Evolutionary conservation across 768 basidiomycete species (phyloP).

Genomic region (Udeniomyces megalosporus): DNA sequence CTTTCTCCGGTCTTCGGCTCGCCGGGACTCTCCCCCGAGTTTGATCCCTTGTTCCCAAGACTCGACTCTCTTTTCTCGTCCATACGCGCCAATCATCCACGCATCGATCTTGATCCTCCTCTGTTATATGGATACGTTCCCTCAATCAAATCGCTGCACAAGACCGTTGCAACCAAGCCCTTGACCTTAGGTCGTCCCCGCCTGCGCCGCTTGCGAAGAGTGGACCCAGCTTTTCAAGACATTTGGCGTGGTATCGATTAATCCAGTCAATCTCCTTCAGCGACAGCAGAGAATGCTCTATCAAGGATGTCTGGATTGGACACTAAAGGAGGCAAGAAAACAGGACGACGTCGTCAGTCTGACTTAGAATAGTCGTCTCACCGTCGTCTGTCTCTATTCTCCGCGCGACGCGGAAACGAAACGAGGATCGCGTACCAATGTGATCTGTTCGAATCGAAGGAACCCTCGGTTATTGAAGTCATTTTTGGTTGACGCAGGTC

Average conservation of each 20-base stretch:
- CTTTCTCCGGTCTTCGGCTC: too few relatives aligned
- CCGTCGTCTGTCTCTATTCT: neutral
- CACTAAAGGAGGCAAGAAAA: conserved; percentile 24
- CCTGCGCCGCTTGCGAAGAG: too few relatives aligned
- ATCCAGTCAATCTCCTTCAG: conserved; percentile 79
- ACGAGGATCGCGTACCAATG: conserved; percentile 45
- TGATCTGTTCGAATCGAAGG: conserved; percentile 69
- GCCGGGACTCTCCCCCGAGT: too few relatives aligned
- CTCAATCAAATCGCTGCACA: conserved; percentile 20
- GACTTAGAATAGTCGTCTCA: neutral
- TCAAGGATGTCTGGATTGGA: conserved; percentile 81
- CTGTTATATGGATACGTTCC: too few relatives aligned
- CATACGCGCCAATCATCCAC: too few relatives aligned
- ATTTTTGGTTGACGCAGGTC: conserved; percentile 50
- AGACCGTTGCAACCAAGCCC: conserved; percentile 29
- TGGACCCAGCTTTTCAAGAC: conserved; percentile 54
- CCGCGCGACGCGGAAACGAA: neutral
- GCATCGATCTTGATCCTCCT: too few relatives aligned
- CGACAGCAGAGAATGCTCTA: conserved; percentile 66
- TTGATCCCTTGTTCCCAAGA: too few relatives aligned
- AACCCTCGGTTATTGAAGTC: conserved; percentile 72
- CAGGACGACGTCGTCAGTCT: neutral
- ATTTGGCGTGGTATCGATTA: conserved; percentile 63
- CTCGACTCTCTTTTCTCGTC: too few relatives aligned
- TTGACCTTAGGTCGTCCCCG: conserved; percentile 38